Evolutionary conservation across 768 basidiomycete genomes (phyloP), one percentile per base, ranked within the genome.

Genomic region (Tricholoma saponaceum): DNA sequence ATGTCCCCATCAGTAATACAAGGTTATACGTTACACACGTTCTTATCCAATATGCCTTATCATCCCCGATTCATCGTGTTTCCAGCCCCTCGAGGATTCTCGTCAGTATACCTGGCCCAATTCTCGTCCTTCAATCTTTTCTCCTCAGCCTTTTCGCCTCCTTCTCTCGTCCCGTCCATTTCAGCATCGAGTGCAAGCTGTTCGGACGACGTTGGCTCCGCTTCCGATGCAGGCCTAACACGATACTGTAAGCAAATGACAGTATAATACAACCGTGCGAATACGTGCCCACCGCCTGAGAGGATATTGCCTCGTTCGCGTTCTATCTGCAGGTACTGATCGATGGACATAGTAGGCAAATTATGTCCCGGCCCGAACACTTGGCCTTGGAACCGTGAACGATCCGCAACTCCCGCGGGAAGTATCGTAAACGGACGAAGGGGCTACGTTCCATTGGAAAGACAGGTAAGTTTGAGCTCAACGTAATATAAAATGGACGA

Each of bases 21-120:
- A 26, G 46, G 52, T 54, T 49, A 33, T 18, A 43, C 39, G 18
- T 52, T 30, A 43, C 47, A 22, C 20, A 5, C n/a, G 28, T 49
- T 22, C 10, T 57, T 52, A 37, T 53, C 51, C 66, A 67, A 20
- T n/a, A n/a, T 20, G 37, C n/a, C 51, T 28, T 30, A 20, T 81
- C 70, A 94, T 58, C 95, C 95, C 60, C 92, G 83, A 70, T 98
- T 97, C 90, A 96, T 94, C 10, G 88, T 96, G 69, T 99, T 99
- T 3, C 97, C 97, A n/a, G 89, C 90, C 1, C 97, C 97, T 66
- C 79, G 87, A 12, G 88, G 86, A 71, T 99, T 87, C 23, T 76
- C 79, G 52, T 98, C 97, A 14, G 88, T 93, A 65, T 83, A 98
- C 57, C 76, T 78, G 28, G 95, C 94, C 95, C 95, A 98, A 33